Percentiles rank a stretch among this genome's conserved stretches.
These are phyloP conservation scores for Ceratocystis cacaofunesta DNA, from an alignment of 2,329 filamentous ascomycete genomes.

Conservation along the genomic window DNA sequence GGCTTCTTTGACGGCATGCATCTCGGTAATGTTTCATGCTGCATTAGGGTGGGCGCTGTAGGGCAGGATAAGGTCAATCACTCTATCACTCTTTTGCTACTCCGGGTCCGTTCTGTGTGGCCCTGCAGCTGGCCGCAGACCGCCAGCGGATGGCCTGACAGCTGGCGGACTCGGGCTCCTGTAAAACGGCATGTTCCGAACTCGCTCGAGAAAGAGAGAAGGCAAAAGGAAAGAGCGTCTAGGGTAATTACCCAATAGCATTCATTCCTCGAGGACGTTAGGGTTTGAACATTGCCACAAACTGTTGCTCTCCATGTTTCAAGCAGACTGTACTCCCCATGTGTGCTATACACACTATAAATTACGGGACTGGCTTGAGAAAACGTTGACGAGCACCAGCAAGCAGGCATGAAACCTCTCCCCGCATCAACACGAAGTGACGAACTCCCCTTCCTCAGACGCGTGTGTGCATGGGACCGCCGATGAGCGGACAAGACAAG, in stretches of 20 bases:
- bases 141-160: neutral
- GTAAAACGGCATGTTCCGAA: neutral
- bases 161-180: constrained; percentile 1
- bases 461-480: neutral
- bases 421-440: neutral
- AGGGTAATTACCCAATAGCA: no score
- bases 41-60: neutral
- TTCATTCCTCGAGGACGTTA: neutral
- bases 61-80: neutral
- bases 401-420: neutral
- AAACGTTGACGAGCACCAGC: neutral
- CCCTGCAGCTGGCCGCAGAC: neutral
- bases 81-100: no score
- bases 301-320: neutral
- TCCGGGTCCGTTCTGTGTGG: neutral
- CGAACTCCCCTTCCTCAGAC: neutral
- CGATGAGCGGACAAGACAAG: neutral
- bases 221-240: neutral
- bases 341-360: neutral
- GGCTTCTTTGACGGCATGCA: neutral
- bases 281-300: neutral
- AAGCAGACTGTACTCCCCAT: neutral
- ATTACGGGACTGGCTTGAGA: neutral
- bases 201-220: neutral
- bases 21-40: constrained; percentile 4